Base-by-base conservation (phyloP, 192 early-diverging fungal genomes). In the Backusella psychrophila region DNA sequence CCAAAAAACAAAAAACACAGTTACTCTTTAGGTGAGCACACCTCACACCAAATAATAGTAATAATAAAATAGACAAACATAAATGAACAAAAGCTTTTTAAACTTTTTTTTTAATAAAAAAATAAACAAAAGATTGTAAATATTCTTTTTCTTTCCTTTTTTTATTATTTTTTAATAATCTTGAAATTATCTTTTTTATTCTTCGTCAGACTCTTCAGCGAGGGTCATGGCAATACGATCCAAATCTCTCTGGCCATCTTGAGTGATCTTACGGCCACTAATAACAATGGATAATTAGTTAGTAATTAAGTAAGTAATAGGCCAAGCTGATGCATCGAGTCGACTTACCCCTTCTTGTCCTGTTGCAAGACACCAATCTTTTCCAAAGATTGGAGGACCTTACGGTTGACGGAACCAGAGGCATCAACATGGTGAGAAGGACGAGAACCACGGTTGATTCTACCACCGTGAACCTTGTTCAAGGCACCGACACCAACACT, bases 361-460 rank as follows among this genome's bases (percentile, higher is more conserved):
- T 95, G 89, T 89, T 98, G 94, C 69, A 98, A 86, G 67, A 99
- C 93, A 87, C 94, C 95, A 85, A 99, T 94, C 94, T 99, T 97
- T 92, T 98, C 98, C 75, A 99, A 90, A 74, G 94, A 93, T 90
- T 99, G 98, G 81, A 99, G 87, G 71, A 95, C 93, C 93, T 99
- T 98, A 84, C 98, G 93, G 80, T 91, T 89, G 71, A 97, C 88
- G 83, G 96, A 96, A 76, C 97, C 97, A 66, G 96, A 97, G 72
- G 92, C 90, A 65, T 90, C 85, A 67, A 87, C 85, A 89, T 92
- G 91, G 90, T 97, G 94, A 89, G 95, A 95, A 78, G 98, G 98
- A 79, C 96, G 92, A 81, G 86, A 87, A 65, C 98, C 98, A 79
- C 96, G 94, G 92, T 96, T 96, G 81, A 92, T 89, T 78, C 89